A percentile compares a stretch with the other conserved stretches of the same genome.
Evolutionary conservation across 306 rosid species (phyloP).

Genomic region (Leucaena leucocephala): DNA sequence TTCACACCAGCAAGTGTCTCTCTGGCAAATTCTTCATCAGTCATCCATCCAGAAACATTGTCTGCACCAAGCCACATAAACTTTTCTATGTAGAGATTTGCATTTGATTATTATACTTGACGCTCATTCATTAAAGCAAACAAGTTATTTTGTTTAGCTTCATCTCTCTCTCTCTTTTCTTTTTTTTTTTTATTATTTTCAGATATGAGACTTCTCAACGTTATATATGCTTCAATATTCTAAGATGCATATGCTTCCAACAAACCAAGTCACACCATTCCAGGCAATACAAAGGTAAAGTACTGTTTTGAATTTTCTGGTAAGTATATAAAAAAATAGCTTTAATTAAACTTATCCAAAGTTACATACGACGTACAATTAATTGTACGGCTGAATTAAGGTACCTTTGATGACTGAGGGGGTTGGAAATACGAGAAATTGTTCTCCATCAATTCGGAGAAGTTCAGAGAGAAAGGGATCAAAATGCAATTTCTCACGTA

Average conservation of each 20-base stretch:
- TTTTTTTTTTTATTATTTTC: not conserved
- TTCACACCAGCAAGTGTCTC: conserved; percentile 75
- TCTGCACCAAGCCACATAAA: not conserved
- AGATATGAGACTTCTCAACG: not conserved
- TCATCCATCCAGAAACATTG: conserved; percentile 60
- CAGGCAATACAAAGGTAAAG: not conserved
- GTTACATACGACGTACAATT: not conserved
- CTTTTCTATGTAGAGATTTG: not conserved
- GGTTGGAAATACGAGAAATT: conserved; percentile 52
- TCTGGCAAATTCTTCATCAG: conserved; percentile 78
- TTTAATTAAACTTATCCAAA: not conserved
- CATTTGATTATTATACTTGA: too few relatives aligned
- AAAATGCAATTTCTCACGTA: conserved; percentile 49
- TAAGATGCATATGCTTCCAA: not conserved
- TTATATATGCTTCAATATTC: not conserved
- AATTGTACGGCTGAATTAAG: too few relatives aligned
- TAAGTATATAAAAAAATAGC: too few relatives aligned
- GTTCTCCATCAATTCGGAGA: conserved; percentile 67
- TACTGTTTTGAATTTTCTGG: not conserved
- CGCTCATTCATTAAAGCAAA: too few relatives aligned
- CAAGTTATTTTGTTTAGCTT: too few relatives aligned
- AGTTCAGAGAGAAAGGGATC: conserved; percentile 54
- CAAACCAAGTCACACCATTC: not conserved
- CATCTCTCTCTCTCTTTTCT: too few relatives aligned
- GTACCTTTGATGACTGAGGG: conserved; percentile 66